Evolutionary conservation across 441 rosid species (phyloP).

Genomic region (Eutrema salsugineum): DNA sequence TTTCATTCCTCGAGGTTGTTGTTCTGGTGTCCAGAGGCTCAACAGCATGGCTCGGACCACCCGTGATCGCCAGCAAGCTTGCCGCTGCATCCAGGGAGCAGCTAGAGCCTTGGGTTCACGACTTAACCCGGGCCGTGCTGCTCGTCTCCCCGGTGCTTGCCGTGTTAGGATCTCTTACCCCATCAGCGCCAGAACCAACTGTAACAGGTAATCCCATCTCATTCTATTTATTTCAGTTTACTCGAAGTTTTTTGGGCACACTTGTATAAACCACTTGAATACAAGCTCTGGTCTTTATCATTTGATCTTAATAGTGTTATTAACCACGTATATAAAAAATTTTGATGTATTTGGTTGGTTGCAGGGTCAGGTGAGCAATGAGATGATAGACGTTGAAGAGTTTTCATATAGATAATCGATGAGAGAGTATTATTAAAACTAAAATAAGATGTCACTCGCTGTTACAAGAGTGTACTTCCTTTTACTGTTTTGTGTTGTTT

Average conservation of each 20-base stretch:
- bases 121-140: constrained; percentile 29
- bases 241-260: neutral
- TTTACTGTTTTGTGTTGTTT: neutral
- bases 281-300: too few species aligned
- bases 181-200: constrained; percentile 29
- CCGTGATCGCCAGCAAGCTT: constrained; percentile 41
- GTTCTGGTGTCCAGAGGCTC: constrained; percentile 35
- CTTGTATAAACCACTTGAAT: neutral
- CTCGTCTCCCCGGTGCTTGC: constrained; percentile 31
- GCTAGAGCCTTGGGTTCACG: constrained; percentile 16
- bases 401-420: neutral
- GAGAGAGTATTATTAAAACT: constrained; percentile 19
- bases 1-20: constrained; percentile 29
- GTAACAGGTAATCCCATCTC: constrained; percentile 24
- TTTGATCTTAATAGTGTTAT: too few species aligned
- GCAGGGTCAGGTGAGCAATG: constrained; percentile 19
- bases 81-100: constrained; percentile 41
- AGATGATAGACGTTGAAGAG: neutral
- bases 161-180: constrained; percentile 30
- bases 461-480: neutral
- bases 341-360: neutral
- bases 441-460: constrained; percentile 10
- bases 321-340: too few species aligned
- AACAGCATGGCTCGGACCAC: constrained; percentile 38
- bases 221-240: neutral